Conservation (phyloP, 495 filamentous ascomycete species). For the Lichina pygmaea region DNA sequence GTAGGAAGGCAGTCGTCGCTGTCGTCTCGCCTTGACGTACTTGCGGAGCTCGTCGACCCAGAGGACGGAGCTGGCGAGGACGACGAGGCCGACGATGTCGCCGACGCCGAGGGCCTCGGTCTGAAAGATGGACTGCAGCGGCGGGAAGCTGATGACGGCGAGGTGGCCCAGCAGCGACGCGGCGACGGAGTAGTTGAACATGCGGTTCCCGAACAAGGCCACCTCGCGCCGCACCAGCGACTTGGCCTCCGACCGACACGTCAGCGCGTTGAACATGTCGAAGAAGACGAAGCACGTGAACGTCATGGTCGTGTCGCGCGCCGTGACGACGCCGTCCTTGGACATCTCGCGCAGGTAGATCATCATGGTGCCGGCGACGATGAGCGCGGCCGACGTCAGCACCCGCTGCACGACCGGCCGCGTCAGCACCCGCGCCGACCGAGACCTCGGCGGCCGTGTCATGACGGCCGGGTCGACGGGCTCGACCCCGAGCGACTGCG, state of each 20-base stretch:
- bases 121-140: conserved; percentile 81
- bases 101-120: conserved; percentile 54
- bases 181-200: conserved; percentile 87
- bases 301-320: conserved; percentile 95
- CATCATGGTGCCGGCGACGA: conserved; percentile 74
- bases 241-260: conserved; percentile 78
- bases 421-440: conserved; percentile 67
- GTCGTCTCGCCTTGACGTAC: conserved; percentile 17
- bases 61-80: conserved; percentile 67
- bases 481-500: conserved; percentile 90
- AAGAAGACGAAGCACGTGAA: conserved; percentile 97
- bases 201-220: conserved; percentile 52
- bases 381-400: conserved; percentile 61
- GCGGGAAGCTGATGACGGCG: conserved; percentile 78
- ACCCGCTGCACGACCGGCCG: conserved; percentile 56
- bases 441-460: conserved; percentile 64
- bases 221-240: conserved; percentile 70
- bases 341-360: conserved; percentile 81
- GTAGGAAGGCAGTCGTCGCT: not conserved
- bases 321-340: conserved; percentile 51
- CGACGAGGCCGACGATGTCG: conserved; percentile 45
- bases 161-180: conserved; percentile 64
- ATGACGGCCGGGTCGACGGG: conserved; percentile 87
- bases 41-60: conserved; percentile 87
- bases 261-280: conserved; percentile 95